These are phyloP conservation scores for Suillus lakei DNA, from an alignment of 768 basidiomycete species.

Conservation along the genomic window DNA sequence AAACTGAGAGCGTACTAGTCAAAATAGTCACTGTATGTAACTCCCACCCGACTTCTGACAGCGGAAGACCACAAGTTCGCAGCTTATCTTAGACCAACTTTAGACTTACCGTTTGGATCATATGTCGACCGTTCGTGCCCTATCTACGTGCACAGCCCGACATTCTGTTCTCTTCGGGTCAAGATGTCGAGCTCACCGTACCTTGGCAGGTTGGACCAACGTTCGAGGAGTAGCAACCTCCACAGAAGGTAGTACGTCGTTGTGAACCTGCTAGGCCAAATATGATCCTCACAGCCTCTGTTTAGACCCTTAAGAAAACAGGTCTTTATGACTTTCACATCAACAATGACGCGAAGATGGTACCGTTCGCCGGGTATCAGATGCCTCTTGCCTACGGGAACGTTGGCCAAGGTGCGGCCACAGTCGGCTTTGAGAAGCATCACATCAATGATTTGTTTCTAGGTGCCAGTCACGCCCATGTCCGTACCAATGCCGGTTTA, in stretches of 20 bases:
- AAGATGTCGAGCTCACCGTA: constrained; percentile 6
- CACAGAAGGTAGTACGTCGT: constrained; percentile 4
- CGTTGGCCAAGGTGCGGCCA: constrained; percentile 72
- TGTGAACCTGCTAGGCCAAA: no score
- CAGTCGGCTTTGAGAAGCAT: constrained; percentile 11
- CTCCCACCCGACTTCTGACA: not conserved
- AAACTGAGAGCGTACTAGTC: not conserved
- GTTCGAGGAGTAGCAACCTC: constrained; percentile 2
- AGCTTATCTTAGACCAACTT: constrained; percentile 3
- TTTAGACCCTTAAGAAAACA: constrained; percentile 59
- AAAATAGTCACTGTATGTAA: not conserved
- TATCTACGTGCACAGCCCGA: not conserved
- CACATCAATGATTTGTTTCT: constrained; percentile 7
- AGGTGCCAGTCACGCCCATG: constrained; percentile 93
- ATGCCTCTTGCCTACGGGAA: constrained; percentile 92
- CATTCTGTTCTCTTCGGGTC: not conserved
- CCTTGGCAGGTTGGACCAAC: constrained; percentile 4
- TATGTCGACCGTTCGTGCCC: not conserved
- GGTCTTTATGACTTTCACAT: constrained; percentile 90
- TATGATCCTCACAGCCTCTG: not conserved
- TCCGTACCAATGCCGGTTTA: constrained; percentile 79
- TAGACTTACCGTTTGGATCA: not conserved
- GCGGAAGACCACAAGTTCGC: not conserved
- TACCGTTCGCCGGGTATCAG: constrained; percentile 91
- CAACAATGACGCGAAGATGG: constrained; percentile 87